phyloP scores from a whole-genome alignment of 2,329 filamentous ascomycete genomes.

The Anthostomella pinea region DNA sequence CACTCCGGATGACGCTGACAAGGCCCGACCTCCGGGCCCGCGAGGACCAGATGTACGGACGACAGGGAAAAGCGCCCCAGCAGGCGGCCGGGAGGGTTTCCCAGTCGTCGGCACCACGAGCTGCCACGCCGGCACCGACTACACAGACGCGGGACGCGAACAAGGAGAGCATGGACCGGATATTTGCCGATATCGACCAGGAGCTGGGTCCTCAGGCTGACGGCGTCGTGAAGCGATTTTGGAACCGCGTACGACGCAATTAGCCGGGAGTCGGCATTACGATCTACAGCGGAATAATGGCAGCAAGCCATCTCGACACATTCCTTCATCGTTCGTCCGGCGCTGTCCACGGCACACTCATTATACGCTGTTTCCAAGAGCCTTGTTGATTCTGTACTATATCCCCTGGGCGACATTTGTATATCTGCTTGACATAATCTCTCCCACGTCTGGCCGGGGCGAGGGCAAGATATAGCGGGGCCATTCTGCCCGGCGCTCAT shows the following conservation, averaged over 20 bases:
- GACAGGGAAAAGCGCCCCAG: constrained; percentile 49
- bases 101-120: constrained; percentile 25
- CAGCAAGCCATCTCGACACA: constrained; percentile 3
- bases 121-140: constrained; percentile 32
- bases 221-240: constrained; percentile 60
- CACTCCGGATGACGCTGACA: constrained; percentile 91
- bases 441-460: neutral
- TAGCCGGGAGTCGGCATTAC: constrained; percentile 6
- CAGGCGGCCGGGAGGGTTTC: constrained; percentile 31
- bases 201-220: constrained; percentile 40
- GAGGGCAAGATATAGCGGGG: constrained; percentile 2
- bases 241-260: constrained; percentile 56
- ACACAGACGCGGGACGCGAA: constrained; percentile 33
- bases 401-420: constrained; percentile 9
- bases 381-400: constrained; percentile 14
- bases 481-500: constrained; percentile 14
- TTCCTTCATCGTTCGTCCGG: neutral
- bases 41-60: constrained; percentile 70
- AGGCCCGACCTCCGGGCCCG: constrained; percentile 78
- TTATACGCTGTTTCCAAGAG: neutral
- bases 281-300: constrained; percentile 3
- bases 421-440: constrained; percentile 6
- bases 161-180: constrained; percentile 54
- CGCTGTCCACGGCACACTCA: too few species aligned
- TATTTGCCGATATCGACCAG: constrained; percentile 53